These are phyloP conservation scores for Corylus avellana DNA, from an alignment of 306 rosid species.

Conservation along the genomic window DNA sequence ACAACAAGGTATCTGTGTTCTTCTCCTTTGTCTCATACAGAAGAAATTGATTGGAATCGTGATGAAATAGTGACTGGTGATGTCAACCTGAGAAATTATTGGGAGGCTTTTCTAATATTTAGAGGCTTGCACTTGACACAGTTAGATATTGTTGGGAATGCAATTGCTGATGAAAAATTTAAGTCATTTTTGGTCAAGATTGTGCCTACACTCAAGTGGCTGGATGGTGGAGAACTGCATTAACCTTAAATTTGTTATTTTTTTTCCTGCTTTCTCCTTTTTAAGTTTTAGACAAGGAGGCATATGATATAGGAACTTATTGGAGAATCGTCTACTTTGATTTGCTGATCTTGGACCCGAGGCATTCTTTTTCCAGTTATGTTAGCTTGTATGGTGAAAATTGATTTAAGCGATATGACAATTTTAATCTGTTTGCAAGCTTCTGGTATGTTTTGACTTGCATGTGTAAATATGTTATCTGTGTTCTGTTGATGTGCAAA, in stretches of 20 bases:
- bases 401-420: neutral
- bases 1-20: constrained; percentile 67
- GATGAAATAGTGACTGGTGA: constrained; percentile 34
- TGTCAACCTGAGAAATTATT: constrained; percentile 37
- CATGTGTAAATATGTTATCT: neutral
- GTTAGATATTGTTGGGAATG: constrained; percentile 60
- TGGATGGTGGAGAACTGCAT: constrained; percentile 44
- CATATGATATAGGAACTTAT: neutral
- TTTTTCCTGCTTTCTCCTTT: neutral
- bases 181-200: constrained; percentile 56
- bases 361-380: neutral
- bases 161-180: constrained; percentile 55
- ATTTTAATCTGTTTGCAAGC: constrained; percentile 1
- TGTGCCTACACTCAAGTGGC: constrained; percentile 53
- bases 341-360: neutral
- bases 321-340: neutral
- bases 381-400: neutral
- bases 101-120: constrained; percentile 76
- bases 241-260: neutral
- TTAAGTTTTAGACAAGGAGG: neutral
- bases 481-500: neutral
- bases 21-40: constrained; percentile 73
- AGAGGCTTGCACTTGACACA: constrained; percentile 61
- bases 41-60: constrained; percentile 54
- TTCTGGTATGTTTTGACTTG: neutral